phyloP scores from a whole-genome alignment of 805 yeast genomes.

The Wickerhamiella musiphila region DNA sequence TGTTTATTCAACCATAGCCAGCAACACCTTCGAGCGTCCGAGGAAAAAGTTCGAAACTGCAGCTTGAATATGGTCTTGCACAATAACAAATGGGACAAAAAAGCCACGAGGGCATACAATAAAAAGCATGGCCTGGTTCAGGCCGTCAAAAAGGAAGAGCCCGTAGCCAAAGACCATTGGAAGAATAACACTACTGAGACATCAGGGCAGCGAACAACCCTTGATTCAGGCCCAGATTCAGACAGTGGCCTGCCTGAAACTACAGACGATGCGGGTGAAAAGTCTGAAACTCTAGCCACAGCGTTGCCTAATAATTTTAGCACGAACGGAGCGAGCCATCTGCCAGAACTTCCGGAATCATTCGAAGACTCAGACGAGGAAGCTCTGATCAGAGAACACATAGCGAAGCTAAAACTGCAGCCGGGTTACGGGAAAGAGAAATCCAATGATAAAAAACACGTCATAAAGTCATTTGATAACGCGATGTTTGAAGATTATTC shows the following conservation, averaged over 20 bases:
- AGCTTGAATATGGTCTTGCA: slow-evolving; percentile 29
- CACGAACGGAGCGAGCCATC: background rate
- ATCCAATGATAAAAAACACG: background rate
- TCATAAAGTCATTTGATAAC: background rate
- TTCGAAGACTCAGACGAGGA: slow-evolving; percentile 3
- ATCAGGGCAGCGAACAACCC: background rate
- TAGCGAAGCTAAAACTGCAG: slow-evolving; percentile 3
- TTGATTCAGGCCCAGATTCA: too few species aligned
- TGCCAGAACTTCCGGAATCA: background rate
- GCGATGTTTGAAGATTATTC: slow-evolving; percentile 4
- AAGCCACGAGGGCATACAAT: slow-evolving; percentile 27
- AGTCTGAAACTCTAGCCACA: background rate
- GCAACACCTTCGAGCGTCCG: too few species aligned
- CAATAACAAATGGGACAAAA: slow-evolving; percentile 35
- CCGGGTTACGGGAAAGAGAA: slow-evolving; percentile 1
- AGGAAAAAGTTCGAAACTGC: too few species aligned
- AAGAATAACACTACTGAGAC: background rate
- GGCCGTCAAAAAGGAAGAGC: slow-evolving; percentile 3
- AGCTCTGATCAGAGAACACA: slow-evolving; percentile 3
- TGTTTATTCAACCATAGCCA: too few species aligned
- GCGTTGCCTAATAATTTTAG: background rate
- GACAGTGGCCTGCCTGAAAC: background rate
- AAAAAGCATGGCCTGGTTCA: slow-evolving; percentile 25
- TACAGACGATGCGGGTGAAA: background rate
- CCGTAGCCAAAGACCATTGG: slow-evolving; percentile 1